Base-by-base conservation (phyloP, 306 rosid species). In the Inga laurina region DNA sequence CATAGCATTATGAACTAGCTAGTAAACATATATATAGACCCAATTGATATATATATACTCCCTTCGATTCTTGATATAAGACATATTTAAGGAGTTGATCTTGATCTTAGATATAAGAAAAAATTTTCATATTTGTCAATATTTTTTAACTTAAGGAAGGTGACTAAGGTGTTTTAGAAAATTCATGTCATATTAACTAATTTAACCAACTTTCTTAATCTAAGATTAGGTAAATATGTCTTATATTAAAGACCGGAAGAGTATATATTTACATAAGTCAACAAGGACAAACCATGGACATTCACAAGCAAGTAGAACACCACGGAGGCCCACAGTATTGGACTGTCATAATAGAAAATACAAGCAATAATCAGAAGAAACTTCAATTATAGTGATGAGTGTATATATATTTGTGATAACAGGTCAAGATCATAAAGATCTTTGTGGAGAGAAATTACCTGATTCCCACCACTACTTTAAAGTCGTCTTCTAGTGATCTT, bases 391-490 rank as follows among this genome's bases (percentile, higher is more conserved):
- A 16, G 16, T 69, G 74, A 19, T 69, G 15, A 35, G 72, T 37
- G 46, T 37, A 39, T 37, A 4, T 37, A 37, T 24, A 12, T 10
- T 19, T 22, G 35, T 24, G 16, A 66, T 68, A 35, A 41, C 10
- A 15, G n/a, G 15, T 3, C 32, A 39, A 64, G 16, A 10, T 49
- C 56, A 49, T 15, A 3, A 16, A 66, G 21, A 34, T 32, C 18
- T 3, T 4, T 69, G 75, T 70, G 75, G 13, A 34, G 15, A 46
- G n/a, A 22, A 22, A 22, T 72, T 46, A 93, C 99, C 93, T 93
- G 92, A 96, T 96, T 90, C 97, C 97, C 73, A 96, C 99, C 43
- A 96, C 99, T 73, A 92, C 97, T 92, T 96, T 96, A 69, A 96
- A 96, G 88, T 96, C 99, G 82, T 96, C 99, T 89, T 96, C 99